A percentile compares a stretch with the other conserved stretches of the same genome.
phyloP scores from a whole-genome alignment of 2,329 filamentous ascomycete species.

The Scytalidium sp. region DNA sequence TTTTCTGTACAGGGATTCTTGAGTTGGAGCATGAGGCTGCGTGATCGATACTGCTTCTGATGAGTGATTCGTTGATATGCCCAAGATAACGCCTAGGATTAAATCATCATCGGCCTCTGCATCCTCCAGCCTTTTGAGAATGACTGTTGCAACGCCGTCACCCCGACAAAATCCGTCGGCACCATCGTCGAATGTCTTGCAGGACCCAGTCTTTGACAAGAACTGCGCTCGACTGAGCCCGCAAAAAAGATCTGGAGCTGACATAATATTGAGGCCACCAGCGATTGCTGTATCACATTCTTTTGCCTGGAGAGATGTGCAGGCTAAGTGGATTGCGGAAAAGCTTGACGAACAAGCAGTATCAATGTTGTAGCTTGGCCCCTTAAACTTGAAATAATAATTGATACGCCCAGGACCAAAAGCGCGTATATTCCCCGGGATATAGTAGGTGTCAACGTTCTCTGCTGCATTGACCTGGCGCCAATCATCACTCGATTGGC shows the following conservation, averaged over 20 bases:
- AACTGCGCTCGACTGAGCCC: conserved; percentile 76
- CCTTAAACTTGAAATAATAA: conserved; percentile 75
- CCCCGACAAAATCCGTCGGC: conserved; percentile 83
- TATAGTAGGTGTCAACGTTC: conserved; percentile 34
- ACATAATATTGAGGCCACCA: conserved; percentile 75
- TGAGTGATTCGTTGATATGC: conserved; percentile 74
- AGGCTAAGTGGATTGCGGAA: conserved; percentile 69
- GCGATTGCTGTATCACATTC: conserved; percentile 81
- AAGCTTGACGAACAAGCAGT: conserved; percentile 77
- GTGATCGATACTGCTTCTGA: conserved; percentile 73
- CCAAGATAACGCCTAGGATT: conserved; percentile 39
- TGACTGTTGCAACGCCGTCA: conserved; percentile 70
- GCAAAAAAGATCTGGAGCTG: conserved; percentile 77
- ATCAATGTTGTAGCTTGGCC: conserved; percentile 69
- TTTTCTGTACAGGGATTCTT: conserved; percentile 65
- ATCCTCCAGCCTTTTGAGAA: conserved; percentile 78
- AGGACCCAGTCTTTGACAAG: conserved; percentile 71
- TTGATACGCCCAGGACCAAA: conserved; percentile 59
- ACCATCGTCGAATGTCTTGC: conserved; percentile 76
- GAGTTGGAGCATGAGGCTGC: conserved; percentile 72
- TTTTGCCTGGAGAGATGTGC: conserved; percentile 69
- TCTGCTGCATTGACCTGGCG: conserved; percentile 5
- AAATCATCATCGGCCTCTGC: conserved; percentile 71
- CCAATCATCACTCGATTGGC: conserved; percentile 7
- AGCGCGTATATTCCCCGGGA: conserved; percentile 41